Evolutionary conservation across 208 protist genomes (phyloP).

Genomic region (Crithidia thermophila): DNA sequence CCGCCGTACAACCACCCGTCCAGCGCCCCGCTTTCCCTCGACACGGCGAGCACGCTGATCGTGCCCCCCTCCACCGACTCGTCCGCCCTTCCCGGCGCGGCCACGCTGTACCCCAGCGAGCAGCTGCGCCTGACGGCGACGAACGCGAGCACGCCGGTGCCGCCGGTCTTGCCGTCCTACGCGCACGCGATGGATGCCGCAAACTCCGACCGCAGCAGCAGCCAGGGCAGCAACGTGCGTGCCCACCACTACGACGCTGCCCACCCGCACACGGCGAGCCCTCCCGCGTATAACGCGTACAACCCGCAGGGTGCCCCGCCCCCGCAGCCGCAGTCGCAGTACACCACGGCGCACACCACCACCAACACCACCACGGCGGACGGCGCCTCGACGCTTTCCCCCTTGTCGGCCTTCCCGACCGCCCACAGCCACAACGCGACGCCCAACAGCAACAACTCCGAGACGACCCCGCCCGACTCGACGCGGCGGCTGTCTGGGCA

Average conservation of each 20-base stretch:
- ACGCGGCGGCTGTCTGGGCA: too few relatives aligned
- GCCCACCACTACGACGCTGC: background rate
- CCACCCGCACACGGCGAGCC: background rate
- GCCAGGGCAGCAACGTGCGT: slow-evolving; percentile 1
- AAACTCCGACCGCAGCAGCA: slow-evolving; percentile 9
- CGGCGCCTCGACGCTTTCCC: too few relatives aligned
- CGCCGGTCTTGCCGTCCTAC: background rate
- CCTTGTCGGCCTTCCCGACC: background rate
- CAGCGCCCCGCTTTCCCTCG: slow-evolving; percentile 7
- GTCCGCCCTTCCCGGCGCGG: too few relatives aligned
- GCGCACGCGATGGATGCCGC: background rate
- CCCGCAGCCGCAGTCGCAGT: too few relatives aligned
- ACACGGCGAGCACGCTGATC: slow-evolving; percentile 15
- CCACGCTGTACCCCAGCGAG: too few relatives aligned
- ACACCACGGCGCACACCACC: too few relatives aligned
- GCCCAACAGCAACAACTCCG: background rate
- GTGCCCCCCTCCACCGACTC: too few relatives aligned
- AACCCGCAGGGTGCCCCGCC: too few relatives aligned
- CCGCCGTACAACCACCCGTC: slow-evolving; percentile 14
- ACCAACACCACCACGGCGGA: too few relatives aligned
- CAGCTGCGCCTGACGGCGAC: too few relatives aligned
- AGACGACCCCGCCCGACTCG: background rate
- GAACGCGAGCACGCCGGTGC: background rate
- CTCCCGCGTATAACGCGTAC: too few relatives aligned
- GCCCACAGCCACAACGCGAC: background rate